A percentile compares a stretch with the other conserved stretches of the same genome.
Conservation (phyloP, 83 land plant genomes). For the Isoetes engelmannii region DNA sequence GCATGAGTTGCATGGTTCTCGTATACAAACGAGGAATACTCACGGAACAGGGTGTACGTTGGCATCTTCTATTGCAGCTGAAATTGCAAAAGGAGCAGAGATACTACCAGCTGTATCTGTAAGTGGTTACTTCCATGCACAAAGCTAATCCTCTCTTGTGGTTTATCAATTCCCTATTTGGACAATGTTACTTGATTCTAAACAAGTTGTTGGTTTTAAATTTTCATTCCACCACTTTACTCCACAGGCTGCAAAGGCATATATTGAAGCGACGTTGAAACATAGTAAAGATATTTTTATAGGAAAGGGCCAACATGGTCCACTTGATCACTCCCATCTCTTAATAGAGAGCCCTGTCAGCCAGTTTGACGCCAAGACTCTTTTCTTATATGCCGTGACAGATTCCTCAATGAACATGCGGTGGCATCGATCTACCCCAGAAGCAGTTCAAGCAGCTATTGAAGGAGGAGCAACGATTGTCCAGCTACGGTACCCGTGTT, state of each 20-base stretch:
- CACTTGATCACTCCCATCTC: neutral
- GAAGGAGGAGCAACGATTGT: constrained; percentile 93
- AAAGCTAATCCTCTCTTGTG: neutral
- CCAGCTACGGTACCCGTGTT: constrained; percentile 58
- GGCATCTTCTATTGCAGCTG: constrained; percentile 95
- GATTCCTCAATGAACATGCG: constrained; percentile 52
- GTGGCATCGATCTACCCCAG: constrained; percentile 72
- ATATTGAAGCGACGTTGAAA: neutral
- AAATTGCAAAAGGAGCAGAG: constrained; percentile 73
- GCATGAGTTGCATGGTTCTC: constrained; percentile 57
- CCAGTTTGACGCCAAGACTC: neutral
- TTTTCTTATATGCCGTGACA: constrained; percentile 7
- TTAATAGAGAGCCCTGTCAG: neutral
- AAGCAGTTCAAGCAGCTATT: constrained; percentile 74
- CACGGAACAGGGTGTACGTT: constrained; percentile 97
- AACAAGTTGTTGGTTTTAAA: neutral
- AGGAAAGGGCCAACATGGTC: neutral
- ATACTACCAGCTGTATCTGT: constrained; percentile 68
- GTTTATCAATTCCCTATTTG: neutral
- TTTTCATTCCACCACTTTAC: neutral
- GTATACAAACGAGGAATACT: constrained; percentile 66
- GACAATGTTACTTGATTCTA: neutral
- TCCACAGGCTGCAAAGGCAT: constrained; percentile 5
- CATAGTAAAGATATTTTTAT: neutral
- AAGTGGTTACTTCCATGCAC: neutral